Conservation (phyloP, 306 rosid genomes). For the Benincasa hispida region DNA sequence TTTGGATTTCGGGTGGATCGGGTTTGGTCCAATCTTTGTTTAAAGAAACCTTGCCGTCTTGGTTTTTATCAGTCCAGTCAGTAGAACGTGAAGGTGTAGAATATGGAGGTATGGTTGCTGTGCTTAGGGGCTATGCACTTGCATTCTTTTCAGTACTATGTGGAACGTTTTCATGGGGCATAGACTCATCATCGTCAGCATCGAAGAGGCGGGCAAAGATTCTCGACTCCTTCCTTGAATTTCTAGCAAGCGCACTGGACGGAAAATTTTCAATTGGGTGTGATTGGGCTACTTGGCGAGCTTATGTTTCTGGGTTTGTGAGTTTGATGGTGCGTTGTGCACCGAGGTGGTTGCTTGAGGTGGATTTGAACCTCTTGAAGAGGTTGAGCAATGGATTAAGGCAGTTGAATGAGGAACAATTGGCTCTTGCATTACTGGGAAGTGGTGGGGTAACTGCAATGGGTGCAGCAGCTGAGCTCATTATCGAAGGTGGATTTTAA, state of each 20-base stretch:
- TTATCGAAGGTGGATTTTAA: conserved; percentile 28
- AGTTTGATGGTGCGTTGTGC: conserved; percentile 61
- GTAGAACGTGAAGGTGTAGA: conserved; percentile 40
- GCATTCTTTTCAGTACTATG: conserved; percentile 63
- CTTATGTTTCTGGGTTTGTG: conserved; percentile 59
- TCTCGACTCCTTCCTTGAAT: conserved; percentile 52
- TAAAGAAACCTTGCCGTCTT: conserved; percentile 67
- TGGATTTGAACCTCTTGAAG: conserved; percentile 47
- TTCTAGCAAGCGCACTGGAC: conserved; percentile 51
- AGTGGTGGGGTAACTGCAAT: conserved; percentile 56
- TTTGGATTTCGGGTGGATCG: conserved; percentile 82
- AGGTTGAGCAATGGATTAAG: conserved; percentile 57
- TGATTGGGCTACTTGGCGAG: conserved; percentile 49
- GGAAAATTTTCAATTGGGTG: conserved; percentile 47
- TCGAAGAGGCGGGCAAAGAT: conserved; percentile 44
- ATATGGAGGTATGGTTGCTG: conserved; percentile 45
- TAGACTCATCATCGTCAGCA: conserved; percentile 28
- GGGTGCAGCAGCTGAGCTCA: conserved; percentile 80
- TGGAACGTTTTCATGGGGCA: conserved; percentile 73
- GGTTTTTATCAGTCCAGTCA: conserved; percentile 51
- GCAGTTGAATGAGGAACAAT: conserved; percentile 47
- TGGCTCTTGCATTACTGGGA: conserved; percentile 74
- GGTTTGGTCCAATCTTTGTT: conserved; percentile 54
- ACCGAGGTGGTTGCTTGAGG: conserved; percentile 50
- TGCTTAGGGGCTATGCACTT: conserved; percentile 67